Base-by-base conservation (phyloP, 2,329 filamentous ascomycete species). In the Spiromastix sp. region DNA sequence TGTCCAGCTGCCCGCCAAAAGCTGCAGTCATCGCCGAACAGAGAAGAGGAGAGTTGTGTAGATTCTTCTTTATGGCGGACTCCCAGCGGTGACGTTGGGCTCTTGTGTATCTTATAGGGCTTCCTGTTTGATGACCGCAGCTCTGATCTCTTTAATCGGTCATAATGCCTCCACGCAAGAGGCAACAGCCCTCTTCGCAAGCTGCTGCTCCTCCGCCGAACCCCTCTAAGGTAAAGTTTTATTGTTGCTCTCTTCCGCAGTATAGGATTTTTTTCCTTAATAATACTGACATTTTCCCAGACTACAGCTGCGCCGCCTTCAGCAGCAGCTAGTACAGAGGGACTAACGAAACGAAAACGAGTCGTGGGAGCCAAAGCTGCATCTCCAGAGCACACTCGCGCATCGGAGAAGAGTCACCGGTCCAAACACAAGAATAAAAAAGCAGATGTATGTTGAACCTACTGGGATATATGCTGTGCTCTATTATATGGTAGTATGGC, bases 161-260 rank as follows among this genome's bases (percentile, higher is more conserved):
- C n/a, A n/a, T n/a, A 36, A 61, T 62, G 57, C 55, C 57, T 42
- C 57, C 57, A 40, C 55, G 55, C 42, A 56, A 47, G 47, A 56
- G 51, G 48, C 48, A 51, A 30, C 52, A 55, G 45, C 43, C 53
- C 40, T 41, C 54, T 37, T 47, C 49, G 36, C 47, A 49, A 25
- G 44, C 47, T 26, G 38, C 43, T 30, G 39, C 42, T 38, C 48
- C 50, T 41, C 42, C 47, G 37, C 43, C 47, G 34, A 45, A 50
- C 31, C 43, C 47, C 36, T 47, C 51, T 40, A 49, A 58, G 48
- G 56, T 58, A 51, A 24, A 7, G 7, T 7, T 24, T n/a, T 24
- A 7, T 7, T 24, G 7, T 24, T n/a, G 21, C 21, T 24, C 21
- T 24, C 7, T 7, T 7, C 21, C 21, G 21, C 21, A 7, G 21